Base-by-base conservation (phyloP, 2,329 filamentous ascomycete species). In the Clarireedia monteithiana region DNA sequence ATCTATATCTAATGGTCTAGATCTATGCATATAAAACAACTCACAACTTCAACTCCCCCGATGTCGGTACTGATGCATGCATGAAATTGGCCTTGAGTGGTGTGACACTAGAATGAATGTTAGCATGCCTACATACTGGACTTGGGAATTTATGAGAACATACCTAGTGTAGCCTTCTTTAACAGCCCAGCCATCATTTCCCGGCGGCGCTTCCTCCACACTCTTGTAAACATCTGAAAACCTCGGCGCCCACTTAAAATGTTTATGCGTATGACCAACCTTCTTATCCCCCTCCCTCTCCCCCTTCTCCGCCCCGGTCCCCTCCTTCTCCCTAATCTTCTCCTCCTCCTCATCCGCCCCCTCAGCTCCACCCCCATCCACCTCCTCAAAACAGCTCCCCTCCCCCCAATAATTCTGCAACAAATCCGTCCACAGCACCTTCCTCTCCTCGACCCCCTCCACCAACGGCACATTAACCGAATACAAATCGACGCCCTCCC, bases 111-210 rank as follows among this genome's bases (percentile, higher is more conserved):
- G 60, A 30, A 64, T 58, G 36, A 17, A 2, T 44, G 20, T 55
- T 55, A 55, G 53, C 50, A 63, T 58, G 20, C 55, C 45, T 56
- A 57, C 63, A 5, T 54, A 53, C 26, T 42, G 26, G 38, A 54
- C 26, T 30, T 40, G 15, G 36, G 50, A 56, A 27, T 36, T 44
- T 47, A 20, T 45, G 23, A 27, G 34, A 30, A 72, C 76, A 65
- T 73, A 89, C 88, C 89, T 94, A 12, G 92, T 95, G 71, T 86
- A 83, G 27, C 90, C 89, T 69, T 95, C 85, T 69, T 88, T 87
- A 24, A 99, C 89, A 38, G 86, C 86, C 90, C 92, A 96, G 5
- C 92, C 94, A 72, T 99, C 94, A 68, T 90, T 95, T 3, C 91
- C 91, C 4, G 89, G 88, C 34, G 77, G 76, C 40, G 86, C 84